Percentiles rank a stretch among this genome's conserved stretches.
phyloP scores from a whole-genome alignment of 106 monocot species.

The Dendrobium catenatum region DNA sequence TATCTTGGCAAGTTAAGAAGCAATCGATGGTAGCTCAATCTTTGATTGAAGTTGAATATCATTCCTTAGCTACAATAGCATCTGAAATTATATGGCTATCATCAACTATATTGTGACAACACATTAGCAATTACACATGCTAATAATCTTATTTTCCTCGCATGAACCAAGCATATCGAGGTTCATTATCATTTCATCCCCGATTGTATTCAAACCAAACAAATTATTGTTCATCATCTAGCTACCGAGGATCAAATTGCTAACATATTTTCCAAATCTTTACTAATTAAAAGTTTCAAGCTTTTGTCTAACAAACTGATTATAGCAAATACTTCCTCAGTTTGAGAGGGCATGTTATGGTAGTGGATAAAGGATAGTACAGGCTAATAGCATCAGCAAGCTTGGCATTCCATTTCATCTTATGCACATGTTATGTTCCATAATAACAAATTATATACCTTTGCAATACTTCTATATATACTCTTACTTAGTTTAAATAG shows the following conservation, averaged over 20 bases:
- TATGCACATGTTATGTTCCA: no score
- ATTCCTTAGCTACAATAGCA: not conserved
- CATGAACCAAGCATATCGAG: no score
- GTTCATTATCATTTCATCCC: not conserved
- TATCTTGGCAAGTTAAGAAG: not conserved
- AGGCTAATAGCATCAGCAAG: no score
- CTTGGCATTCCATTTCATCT: no score
- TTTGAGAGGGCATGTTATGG: no score
- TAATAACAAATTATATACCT: no score
- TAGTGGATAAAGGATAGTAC: no score
- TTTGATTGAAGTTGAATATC: no score
- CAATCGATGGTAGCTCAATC: not conserved
- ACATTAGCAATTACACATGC: not conserved
- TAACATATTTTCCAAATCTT: not conserved
- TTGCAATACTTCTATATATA: no score
- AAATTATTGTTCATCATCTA: not conserved
- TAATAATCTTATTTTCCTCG: not conserved
- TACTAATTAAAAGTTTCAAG: not conserved
- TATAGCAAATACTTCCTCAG: no score
- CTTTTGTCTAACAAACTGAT: no score
- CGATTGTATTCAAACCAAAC: not conserved
- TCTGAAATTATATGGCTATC: not conserved
- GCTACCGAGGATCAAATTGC: not conserved
- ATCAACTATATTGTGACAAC: slow-evolving; percentile 5
- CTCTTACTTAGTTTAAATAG: no score